Evolutionary conservation across 2,329 filamentous ascomycete genomes (phyloP).

Genomic region (Tolypocladium guangdongense): DNA sequence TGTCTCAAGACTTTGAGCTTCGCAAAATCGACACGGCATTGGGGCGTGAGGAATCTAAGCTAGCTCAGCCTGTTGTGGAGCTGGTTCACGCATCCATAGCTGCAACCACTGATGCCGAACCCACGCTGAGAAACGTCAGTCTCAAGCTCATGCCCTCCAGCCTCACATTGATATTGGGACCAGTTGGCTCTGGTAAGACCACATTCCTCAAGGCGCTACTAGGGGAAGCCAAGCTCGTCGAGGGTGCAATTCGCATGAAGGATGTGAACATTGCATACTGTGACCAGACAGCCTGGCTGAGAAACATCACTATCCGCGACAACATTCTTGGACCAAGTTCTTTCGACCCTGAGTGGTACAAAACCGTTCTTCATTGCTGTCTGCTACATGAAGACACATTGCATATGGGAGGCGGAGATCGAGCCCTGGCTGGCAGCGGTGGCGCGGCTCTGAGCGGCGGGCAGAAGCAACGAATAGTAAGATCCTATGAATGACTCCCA

Average conservation of each 20-base stretch:
- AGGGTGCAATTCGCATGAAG: conserved; percentile 5
- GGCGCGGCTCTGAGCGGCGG: not conserved
- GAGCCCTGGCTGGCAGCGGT: not conserved
- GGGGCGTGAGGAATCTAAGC: not conserved
- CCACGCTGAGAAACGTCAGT: conserved; percentile 10
- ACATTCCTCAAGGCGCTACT: conserved; percentile 5
- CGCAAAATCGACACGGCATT: conserved; percentile 22
- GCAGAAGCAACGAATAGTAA: not conserved
- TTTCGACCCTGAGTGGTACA: conserved; percentile 2
- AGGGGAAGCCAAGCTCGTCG: conserved; percentile 3
- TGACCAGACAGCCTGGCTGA: conserved; percentile 14
- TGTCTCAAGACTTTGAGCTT: conserved; percentile 4
- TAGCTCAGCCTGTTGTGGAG: conserved; percentile 19
- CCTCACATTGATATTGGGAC: conserved; percentile 3
- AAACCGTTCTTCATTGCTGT: not conserved
- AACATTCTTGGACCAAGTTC: conserved; percentile 11
- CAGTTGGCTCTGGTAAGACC: conserved; percentile 16
- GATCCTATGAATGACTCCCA: not conserved
- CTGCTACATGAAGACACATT: not conserved
- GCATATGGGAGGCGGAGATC: not conserved
- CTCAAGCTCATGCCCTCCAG: not conserved
- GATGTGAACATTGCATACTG: conserved; percentile 10
- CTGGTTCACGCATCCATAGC: conserved; percentile 30
- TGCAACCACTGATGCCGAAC: conserved; percentile 23
- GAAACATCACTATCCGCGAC: conserved; percentile 11